A percentile compares a stretch with the other conserved stretches of the same genome.
phyloP scores from a whole-genome alignment of 768 basidiomycete species.

The Gelatoporia subvermispora region DNA sequence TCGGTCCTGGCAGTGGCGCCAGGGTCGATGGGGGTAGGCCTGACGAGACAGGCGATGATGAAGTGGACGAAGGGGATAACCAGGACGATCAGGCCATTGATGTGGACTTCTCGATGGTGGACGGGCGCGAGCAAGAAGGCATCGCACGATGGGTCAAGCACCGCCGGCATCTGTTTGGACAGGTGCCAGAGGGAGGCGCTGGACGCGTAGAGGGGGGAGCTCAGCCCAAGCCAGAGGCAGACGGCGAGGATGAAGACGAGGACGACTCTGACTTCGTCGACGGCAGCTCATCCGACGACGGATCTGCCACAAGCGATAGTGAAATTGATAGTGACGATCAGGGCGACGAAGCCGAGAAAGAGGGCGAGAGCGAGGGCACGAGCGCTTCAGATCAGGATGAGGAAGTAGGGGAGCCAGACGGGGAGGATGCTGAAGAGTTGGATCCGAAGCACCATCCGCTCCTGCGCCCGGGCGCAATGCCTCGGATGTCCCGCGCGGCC shows the following conservation, averaged over 20 bases:
- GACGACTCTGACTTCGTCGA: conserved; percentile 29
- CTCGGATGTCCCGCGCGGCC: conserved; percentile 58
- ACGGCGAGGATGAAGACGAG: conserved; percentile 26
- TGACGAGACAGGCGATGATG: conserved; percentile 15
- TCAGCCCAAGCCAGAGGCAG: conserved; percentile 6
- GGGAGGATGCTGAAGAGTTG: conserved; percentile 41
- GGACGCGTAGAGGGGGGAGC: conserved; percentile 7
- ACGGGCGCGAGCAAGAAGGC: conserved; percentile 60
- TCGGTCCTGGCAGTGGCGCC: neutral
- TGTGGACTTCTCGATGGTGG: conserved; percentile 68
- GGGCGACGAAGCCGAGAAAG: conserved; percentile 21
- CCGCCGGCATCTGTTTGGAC: conserved; percentile 53
- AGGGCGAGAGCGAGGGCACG: conserved; percentile 28
- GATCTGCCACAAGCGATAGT: conserved; percentile 1
- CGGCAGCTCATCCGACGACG: conserved; percentile 4
- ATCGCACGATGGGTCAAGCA: conserved; percentile 63
- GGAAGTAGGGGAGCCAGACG: conserved; percentile 15
- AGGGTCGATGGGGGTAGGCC: neutral
- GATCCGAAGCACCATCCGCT: conserved; percentile 57
- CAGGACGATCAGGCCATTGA: conserved; percentile 48
- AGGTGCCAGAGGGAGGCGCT: neutral
- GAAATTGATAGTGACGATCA: conserved; percentile 18
- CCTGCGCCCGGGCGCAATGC: conserved; percentile 62
- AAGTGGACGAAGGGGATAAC: conserved; percentile 28
- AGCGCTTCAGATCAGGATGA: conserved; percentile 31